Percentiles rank a stretch among this genome's conserved stretches.
Conservation (phyloP, 208 protist species). For the Kentomonas sorsogonicus region DNA sequence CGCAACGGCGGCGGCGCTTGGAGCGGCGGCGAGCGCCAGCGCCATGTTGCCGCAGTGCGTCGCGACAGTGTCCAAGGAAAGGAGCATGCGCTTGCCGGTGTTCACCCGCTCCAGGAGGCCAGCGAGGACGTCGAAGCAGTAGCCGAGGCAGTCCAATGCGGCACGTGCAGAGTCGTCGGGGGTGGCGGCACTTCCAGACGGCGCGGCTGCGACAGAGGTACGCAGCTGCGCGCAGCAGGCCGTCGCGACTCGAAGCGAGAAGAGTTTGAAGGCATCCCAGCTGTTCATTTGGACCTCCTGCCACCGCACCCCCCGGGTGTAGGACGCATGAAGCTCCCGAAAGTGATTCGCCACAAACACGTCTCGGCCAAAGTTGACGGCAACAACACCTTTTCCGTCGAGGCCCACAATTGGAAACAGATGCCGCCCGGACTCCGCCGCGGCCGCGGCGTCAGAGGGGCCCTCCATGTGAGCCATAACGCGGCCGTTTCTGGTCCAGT, state of each 20-base stretch:
- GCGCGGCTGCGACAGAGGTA: slow-evolving; percentile 1
- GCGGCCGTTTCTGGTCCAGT: slow-evolving; percentile 84
- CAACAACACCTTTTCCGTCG: slow-evolving; percentile 60
- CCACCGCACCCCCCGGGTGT: slow-evolving; percentile 8
- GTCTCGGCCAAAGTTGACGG: slow-evolving; percentile 79
- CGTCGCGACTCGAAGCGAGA: slow-evolving; percentile 65
- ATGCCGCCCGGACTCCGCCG: slow-evolving; percentile 13
- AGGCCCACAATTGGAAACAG: slow-evolving; percentile 75
- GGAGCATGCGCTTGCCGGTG: no score
- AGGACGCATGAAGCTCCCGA: background rate
- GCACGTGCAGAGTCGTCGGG: no score
- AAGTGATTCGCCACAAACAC: slow-evolving; percentile 45
- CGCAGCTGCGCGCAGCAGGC: slow-evolving; percentile 21
- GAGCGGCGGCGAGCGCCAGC: no score
- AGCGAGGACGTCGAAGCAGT: slow-evolving; percentile 29
- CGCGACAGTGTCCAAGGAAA: no score
- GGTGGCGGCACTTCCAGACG: no score
- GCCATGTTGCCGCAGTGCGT: no score
- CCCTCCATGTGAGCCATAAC: slow-evolving; percentile 39
- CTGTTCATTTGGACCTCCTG: slow-evolving; percentile 6
- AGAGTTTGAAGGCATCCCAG: slow-evolving; percentile 76
- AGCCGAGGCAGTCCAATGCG: no score
- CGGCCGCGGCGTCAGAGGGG: no score
- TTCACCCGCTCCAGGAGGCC: no score
- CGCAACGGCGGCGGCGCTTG: no score